phyloP scores from a whole-genome alignment of 2,329 filamentous ascomycete species.

The Aspergillus caelatus region DNA sequence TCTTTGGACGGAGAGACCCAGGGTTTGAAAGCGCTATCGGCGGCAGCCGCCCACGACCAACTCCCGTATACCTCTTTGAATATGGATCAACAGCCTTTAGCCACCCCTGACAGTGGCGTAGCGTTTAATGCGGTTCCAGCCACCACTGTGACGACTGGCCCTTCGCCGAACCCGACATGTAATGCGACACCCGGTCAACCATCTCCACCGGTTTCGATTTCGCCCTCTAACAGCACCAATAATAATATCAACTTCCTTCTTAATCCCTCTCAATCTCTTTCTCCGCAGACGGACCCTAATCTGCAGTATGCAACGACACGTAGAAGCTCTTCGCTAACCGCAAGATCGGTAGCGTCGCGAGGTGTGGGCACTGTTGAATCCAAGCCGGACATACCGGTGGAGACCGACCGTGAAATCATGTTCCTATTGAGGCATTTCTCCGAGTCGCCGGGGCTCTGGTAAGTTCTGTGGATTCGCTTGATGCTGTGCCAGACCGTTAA shows the following conservation, averaged over 20 bases:
- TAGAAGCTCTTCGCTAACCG: constrained; percentile 33
- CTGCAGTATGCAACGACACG: constrained; percentile 35
- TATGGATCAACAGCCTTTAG: constrained; percentile 28
- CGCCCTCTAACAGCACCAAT: constrained; percentile 39
- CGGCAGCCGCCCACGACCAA: constrained; percentile 50
- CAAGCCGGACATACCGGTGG: constrained; percentile 33
- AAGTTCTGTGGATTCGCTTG: constrained; percentile 20
- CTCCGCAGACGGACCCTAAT: constrained; percentile 49
- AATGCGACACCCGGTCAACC: constrained; percentile 36
- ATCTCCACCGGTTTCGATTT: constrained; percentile 49
- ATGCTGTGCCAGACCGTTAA: constrained; percentile 11
- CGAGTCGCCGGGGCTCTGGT: constrained; percentile 63
- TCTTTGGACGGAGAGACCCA: constrained; percentile 45
- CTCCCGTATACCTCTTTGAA: constrained; percentile 32
- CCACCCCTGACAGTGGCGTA: constrained; percentile 19
- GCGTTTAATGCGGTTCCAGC: constrained; percentile 25
- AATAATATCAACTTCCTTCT: constrained; percentile 61
- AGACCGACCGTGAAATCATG: constrained; percentile 60
- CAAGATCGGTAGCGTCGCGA: constrained; percentile 27
- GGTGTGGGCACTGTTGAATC: constrained; percentile 18
- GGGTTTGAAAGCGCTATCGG: constrained; percentile 58
- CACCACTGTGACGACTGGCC: constrained; percentile 26
- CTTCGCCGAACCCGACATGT: constrained; percentile 38
- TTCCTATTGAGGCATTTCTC: constrained; percentile 64
- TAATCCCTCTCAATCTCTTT: constrained; percentile 49